Evolutionary conservation across 257 asterid species (phyloP).

Genomic region (Jasminum sambac): DNA sequence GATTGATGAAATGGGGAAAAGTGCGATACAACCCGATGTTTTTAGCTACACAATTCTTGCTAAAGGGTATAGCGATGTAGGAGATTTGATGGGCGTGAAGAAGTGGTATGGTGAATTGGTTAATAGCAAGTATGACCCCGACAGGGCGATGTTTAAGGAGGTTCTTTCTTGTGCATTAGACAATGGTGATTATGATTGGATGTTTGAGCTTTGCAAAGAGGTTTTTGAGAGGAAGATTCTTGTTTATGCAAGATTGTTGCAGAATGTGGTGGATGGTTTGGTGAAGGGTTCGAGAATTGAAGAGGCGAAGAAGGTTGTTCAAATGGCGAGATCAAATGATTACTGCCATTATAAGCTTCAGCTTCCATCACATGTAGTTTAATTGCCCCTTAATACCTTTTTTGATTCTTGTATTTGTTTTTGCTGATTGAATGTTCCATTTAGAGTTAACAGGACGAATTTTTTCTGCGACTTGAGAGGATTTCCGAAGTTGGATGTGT

Average conservation of each 20-base stretch:
- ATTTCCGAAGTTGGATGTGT: slow-evolving; percentile 10
- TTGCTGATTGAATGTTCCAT: slow-evolving; percentile 10
- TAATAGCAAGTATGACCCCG: slow-evolving; percentile 26
- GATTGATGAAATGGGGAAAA: slow-evolving; percentile 31
- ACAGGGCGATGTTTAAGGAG: slow-evolving; percentile 26
- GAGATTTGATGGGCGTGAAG: slow-evolving; percentile 39
- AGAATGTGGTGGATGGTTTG: slow-evolving; percentile 45
- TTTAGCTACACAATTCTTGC: slow-evolving; percentile 38
- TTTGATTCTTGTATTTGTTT: neutral
- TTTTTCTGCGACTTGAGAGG: neutral
- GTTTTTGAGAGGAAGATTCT: slow-evolving; percentile 33
- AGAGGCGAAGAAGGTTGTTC: slow-evolving; percentile 43
- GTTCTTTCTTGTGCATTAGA: slow-evolving; percentile 35
- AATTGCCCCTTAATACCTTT: neutral
- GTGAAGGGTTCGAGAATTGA: slow-evolving; percentile 29
- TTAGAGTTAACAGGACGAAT: slow-evolving; percentile 7
- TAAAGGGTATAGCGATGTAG: slow-evolving; percentile 36
- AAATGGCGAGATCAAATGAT: slow-evolving; percentile 38
- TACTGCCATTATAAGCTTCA: slow-evolving; percentile 36
- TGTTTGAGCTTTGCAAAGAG: slow-evolving; percentile 41
- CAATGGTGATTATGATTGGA: slow-evolving; percentile 44
- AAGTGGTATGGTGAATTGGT: slow-evolving; percentile 37
- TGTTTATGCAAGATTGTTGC: slow-evolving; percentile 37
- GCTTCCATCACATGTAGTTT: slow-evolving; percentile 23
- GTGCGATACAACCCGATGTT: slow-evolving; percentile 34